These are phyloP conservation scores for Neopestalotiopsis sp. DNA, from an alignment of 2,329 filamentous ascomycete species.

Conservation along the genomic window DNA sequence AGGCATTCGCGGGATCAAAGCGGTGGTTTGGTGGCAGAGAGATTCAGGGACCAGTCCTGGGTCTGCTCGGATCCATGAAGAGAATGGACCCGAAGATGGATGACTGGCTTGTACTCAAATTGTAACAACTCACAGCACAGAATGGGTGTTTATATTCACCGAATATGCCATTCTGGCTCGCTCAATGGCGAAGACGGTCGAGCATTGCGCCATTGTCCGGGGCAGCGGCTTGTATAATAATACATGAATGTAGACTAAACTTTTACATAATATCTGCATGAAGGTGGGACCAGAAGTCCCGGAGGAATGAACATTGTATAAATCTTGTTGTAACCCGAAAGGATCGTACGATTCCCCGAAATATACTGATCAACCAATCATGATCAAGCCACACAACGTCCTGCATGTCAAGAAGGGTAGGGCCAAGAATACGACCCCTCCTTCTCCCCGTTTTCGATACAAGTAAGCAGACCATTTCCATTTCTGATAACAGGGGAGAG, in stretches of 20 bases:
- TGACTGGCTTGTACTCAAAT: constrained; percentile 60
- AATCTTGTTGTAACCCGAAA: neutral
- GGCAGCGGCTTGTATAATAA: neutral
- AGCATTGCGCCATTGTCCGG: neutral
- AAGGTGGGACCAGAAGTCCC: neutral
- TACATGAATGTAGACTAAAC: neutral
- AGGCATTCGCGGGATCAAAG: constrained; percentile 80
- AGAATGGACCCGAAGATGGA: constrained; percentile 41
- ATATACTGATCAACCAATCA: neutral
- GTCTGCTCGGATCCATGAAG: constrained; percentile 67
- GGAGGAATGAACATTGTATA: neutral
- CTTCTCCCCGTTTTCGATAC: neutral
- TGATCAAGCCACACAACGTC: neutral
- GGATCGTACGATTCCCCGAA: neutral
- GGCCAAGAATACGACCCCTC: neutral
- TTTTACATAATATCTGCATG: neutral
- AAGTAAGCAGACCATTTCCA: neutral
- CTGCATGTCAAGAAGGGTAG: neutral
- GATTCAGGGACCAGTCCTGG: constrained; percentile 75
- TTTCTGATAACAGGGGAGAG: neutral
- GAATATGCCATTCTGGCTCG: neutral
- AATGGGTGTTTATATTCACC: neutral
- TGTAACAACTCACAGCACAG: constrained; percentile 36
- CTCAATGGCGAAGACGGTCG: neutral
- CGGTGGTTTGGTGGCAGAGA: constrained; percentile 74